A percentile compares a stretch with the other conserved stretches of the same genome.
phyloP scores from a whole-genome alignment of 345 rosid species.

The Salix udensis region DNA sequence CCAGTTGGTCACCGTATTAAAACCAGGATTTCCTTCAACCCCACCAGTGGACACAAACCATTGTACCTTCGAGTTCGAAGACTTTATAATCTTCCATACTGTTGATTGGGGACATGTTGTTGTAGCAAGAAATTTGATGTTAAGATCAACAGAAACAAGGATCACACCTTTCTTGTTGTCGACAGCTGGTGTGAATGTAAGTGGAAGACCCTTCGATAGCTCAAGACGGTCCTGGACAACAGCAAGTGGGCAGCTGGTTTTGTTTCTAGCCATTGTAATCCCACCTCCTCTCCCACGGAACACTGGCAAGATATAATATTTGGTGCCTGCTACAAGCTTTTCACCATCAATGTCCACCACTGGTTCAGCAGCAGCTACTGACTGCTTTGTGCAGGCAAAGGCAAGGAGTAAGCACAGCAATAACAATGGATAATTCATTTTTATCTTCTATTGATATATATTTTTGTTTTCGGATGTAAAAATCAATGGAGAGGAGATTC shows the following conservation, averaged over 20 bases:
- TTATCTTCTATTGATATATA: neutral
- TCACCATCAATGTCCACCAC: neutral
- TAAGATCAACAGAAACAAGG: neutral
- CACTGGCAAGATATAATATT: neutral
- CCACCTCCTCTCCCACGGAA: neutral
- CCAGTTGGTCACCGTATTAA: conserved; percentile 45
- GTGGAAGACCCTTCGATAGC: neutral
- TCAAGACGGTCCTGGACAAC: neutral
- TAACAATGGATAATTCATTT: neutral
- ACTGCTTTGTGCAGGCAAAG: neutral
- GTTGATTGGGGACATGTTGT: neutral
- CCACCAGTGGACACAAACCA: conserved; percentile 50
- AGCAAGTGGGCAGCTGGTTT: neutral
- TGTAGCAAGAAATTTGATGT: neutral
- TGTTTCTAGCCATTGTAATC: neutral
- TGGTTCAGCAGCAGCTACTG: neutral
- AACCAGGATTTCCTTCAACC: conserved; percentile 55
- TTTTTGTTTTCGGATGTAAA: neutral
- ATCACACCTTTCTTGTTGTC: neutral
- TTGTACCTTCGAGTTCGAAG: neutral
- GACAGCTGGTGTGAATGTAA: neutral
- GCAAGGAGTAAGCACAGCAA: neutral
- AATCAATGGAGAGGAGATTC: neutral
- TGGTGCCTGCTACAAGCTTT: neutral
- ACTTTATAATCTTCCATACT: neutral